phyloP scores from a whole-genome alignment of 306 rosid genomes.

The Rosa chinensis region DNA sequence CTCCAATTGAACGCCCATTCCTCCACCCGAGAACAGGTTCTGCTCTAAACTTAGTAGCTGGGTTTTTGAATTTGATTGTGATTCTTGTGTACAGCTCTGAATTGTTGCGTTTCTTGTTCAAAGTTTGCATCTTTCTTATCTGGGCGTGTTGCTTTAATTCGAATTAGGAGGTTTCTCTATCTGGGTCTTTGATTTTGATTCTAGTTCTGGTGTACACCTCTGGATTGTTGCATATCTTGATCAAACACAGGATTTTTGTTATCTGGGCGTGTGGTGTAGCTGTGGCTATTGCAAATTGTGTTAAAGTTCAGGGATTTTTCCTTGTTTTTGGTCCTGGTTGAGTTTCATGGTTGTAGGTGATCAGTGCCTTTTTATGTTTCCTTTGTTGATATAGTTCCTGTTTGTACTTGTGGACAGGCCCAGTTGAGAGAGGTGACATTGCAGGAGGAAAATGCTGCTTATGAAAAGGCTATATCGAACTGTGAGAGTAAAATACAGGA shows the following conservation, averaged over 20 bases:
- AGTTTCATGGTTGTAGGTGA: background rate
- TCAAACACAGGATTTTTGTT: background rate
- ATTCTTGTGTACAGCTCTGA: background rate
- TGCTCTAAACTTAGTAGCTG: background rate
- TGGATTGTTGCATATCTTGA: background rate
- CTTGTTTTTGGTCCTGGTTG: background rate
- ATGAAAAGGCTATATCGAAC: conserved; percentile 54
- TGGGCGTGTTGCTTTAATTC: background rate
- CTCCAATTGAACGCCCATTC: conserved; percentile 59
- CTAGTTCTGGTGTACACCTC: background rate
- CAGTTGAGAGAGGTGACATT: conserved; percentile 75
- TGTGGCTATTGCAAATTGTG: background rate
- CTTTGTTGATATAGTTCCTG: background rate
- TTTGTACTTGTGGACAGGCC: conserved; percentile 45
- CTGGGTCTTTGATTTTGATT: background rate
- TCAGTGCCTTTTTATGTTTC: background rate
- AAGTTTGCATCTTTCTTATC: background rate
- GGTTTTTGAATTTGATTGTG: background rate
- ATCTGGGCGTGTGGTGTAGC: background rate
- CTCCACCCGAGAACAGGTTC: conserved; percentile 71
- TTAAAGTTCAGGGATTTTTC: background rate
- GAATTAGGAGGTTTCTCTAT: no score
- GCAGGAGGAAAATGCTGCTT: conserved; percentile 77
- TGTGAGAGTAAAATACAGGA: conserved; percentile 71
- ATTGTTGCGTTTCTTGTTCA: background rate